Percentiles rank a stretch among this genome's conserved stretches.
These are phyloP conservation scores for Sequoiadendron giganteum DNA, from an alignment of 75 land plant species.

Conservation along the genomic window DNA sequence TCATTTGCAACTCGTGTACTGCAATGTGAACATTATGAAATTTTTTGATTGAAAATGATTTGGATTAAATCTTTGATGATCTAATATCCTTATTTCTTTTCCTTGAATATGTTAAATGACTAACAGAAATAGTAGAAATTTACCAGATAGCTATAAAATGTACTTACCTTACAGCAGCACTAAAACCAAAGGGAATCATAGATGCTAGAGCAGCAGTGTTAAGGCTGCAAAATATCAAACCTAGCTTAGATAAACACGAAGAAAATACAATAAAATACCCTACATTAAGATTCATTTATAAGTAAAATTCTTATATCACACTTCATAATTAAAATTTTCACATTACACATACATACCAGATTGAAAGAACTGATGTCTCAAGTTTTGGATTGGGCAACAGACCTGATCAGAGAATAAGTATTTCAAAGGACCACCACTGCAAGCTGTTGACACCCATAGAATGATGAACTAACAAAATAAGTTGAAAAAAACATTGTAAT, in stretches of 20 bases:
- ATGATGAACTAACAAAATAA: background rate
- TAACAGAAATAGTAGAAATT: no score
- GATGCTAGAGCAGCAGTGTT: constrained; percentile 31
- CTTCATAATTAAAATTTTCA: constrained; percentile 20
- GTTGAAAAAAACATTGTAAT: background rate
- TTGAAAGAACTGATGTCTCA: constrained; percentile 59
- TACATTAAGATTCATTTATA: constrained; percentile 10
- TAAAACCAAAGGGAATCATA: constrained; percentile 53
- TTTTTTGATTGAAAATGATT: background rate
- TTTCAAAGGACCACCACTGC: constrained; percentile 71
- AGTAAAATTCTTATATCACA: no score
- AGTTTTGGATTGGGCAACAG: constrained; percentile 69
- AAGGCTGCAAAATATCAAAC: constrained; percentile 26
- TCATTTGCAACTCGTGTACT: constrained; percentile 83
- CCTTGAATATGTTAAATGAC: no score
- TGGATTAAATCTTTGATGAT: background rate
- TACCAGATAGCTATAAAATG: no score
- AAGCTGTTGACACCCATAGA: constrained; percentile 33
- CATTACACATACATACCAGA: constrained; percentile 28
- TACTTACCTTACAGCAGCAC: no score
- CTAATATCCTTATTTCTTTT: no score
- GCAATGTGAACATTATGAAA: background rate
- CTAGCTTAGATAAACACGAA: background rate
- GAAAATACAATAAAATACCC: background rate
- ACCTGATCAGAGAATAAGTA: constrained; percentile 57